These are phyloP conservation scores for Pichia sp. DNA, from an alignment of 1,139 yeast genomes.

Conservation along the genomic window DNA sequence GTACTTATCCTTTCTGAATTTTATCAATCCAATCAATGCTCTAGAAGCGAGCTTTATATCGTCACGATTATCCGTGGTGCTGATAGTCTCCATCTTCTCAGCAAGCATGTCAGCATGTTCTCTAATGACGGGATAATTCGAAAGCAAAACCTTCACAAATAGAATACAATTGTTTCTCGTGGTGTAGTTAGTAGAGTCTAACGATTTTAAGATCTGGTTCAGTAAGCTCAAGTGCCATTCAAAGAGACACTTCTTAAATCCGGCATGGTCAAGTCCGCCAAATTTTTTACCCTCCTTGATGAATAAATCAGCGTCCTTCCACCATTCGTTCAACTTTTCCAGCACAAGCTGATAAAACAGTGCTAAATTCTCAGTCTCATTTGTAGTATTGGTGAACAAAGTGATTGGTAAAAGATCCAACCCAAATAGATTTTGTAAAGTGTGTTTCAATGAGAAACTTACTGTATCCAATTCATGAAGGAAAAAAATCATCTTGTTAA, in stretches of 20 bases:
- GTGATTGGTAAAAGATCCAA: conserved; percentile 44
- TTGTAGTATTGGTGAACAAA: conserved; percentile 62
- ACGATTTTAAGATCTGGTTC: conserved; percentile 40
- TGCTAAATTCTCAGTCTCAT: conserved; percentile 81
- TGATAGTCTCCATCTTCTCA: conserved; percentile 41
- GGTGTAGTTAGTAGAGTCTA: conserved; percentile 62
- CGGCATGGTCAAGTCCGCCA: conserved; percentile 37
- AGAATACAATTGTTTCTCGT: conserved; percentile 77
- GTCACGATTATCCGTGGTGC: conserved; percentile 56
- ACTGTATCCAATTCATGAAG: conserved; percentile 37
- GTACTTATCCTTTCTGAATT: conserved; percentile 51
- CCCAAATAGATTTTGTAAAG: conserved; percentile 46
- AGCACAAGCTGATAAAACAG: conserved; percentile 59
- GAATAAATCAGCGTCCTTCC: conserved; percentile 32
- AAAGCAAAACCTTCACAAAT: conserved; percentile 56
- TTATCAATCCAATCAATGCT: conserved; percentile 69
- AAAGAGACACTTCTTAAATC: conserved; percentile 38
- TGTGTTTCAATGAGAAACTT: conserved; percentile 37
- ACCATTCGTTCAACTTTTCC: conserved; percentile 28
- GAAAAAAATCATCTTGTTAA: conserved; percentile 53
- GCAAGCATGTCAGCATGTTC: conserved; percentile 57
- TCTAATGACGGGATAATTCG: conserved; percentile 61
- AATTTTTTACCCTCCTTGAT: conserved; percentile 17
- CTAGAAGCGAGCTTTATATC: conserved; percentile 76
- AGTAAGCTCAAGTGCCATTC: conserved; percentile 50